Evolutionary conservation across 1,139 yeast genomes (phyloP), one percentile per base, ranked within the genome.

Genomic region (Debaryomyces singareniensis): DNA sequence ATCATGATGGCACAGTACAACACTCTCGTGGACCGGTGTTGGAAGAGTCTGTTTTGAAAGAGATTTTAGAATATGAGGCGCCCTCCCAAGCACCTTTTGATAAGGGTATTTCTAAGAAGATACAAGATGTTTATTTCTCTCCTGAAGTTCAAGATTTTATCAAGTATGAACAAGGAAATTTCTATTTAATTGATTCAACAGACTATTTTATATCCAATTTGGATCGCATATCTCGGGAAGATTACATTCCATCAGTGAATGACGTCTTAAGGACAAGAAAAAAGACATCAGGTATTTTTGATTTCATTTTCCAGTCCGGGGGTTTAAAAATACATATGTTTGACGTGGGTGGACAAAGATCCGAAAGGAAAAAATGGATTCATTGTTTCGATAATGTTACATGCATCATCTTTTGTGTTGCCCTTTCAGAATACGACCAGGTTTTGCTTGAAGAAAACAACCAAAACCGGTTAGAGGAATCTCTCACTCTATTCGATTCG

Each of bases 341-440:
- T 51, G 96, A 87, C 53, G 96, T 87, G 29, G 96, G 96, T 38
- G 96, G 96, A 2, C 96, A 87, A 57, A 65, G 96, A 44, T 78
- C 91, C 2, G 96, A 87, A 58, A 75, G 96, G 32, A 85, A 85
- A 49, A 87, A 87, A 54, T 87, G 96, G 96, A 87, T 87, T 42
- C 94, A 87, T 55, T 87, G 96, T 51, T 87, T 87, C 48, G 95
- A 87, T 55, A 86, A 87, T 45, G 96, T 87, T 20, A 83, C 96
- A 0, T 66, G 84, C 30, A 83, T 87, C 29, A 85, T 87, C 35
- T 87, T 86, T 53, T 86, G 96, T 55, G 95, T 86, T 13, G 89
- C 96, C 0, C 60, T 87, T 31, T 79, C 91, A 2, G 96, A 87
- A 53, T 87, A 87, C 48, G 96, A 87, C 55, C 96, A 86, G 55